These are phyloP conservation scores for Aspergillus sp. DNA, from an alignment of 2,329 filamentous ascomycete genomes.

Conservation along the genomic window DNA sequence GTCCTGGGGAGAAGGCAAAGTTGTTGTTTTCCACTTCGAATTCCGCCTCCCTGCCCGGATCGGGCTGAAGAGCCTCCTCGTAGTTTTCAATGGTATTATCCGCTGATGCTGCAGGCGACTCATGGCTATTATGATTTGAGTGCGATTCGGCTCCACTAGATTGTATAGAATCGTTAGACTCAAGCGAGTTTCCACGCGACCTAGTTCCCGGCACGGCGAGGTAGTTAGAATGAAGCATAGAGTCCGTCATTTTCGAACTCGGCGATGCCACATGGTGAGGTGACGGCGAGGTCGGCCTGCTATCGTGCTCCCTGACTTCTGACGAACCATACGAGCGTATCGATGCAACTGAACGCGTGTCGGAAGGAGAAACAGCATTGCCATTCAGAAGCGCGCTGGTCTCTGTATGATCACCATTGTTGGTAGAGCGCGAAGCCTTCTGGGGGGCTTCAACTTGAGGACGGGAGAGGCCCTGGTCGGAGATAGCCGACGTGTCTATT, in stretches of 20 bases:
- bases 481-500: slow-evolving; percentile 56
- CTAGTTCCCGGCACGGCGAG: slow-evolving; percentile 63
- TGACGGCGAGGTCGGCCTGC: slow-evolving; percentile 65
- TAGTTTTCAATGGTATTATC: slow-evolving; percentile 57
- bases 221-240: slow-evolving; percentile 54
- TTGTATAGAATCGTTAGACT: slow-evolving; percentile 59
- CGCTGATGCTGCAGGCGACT: slow-evolving; percentile 44
- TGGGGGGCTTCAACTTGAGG: slow-evolving; percentile 37
- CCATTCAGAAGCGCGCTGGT: slow-evolving; percentile 29
- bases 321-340: slow-evolving; percentile 57
- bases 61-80: slow-evolving; percentile 64
- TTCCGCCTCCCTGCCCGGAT: slow-evolving; percentile 69
- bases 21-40: slow-evolving; percentile 67
- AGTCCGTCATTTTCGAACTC: slow-evolving; percentile 51
- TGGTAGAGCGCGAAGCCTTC: slow-evolving; percentile 38
- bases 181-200: slow-evolving; percentile 64
- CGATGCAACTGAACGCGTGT: slow-evolving; percentile 54
- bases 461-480: slow-evolving; percentile 31
- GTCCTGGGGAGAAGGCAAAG: slow-evolving; percentile 72
- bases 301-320: slow-evolving; percentile 55
- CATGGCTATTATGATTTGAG: slow-evolving; percentile 41
- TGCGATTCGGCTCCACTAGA: slow-evolving; percentile 57
- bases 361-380: slow-evolving; percentile 44
- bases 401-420: slow-evolving; percentile 32
- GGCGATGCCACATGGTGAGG: slow-evolving; percentile 69